Percentiles rank a stretch among this genome's conserved stretches.
Evolutionary conservation across 2,329 filamentous ascomycete species (phyloP).

Genomic region (Cercospora sp.): DNA sequence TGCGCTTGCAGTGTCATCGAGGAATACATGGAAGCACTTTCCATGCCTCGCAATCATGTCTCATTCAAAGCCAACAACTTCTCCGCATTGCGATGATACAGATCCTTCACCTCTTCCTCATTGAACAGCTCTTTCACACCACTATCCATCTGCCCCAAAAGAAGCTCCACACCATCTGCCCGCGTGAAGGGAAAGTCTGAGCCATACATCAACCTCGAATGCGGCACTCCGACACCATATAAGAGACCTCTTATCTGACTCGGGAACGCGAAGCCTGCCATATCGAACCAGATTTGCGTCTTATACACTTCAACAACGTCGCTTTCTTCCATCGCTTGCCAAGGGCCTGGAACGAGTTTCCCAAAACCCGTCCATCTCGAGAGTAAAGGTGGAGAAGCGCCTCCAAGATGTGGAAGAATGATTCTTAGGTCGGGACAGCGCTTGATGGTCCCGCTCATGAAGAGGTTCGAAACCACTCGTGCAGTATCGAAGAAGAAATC

Average conservation of each 20-base stretch:
- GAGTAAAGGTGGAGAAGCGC: slow-evolving; percentile 48
- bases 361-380: slow-evolving; percentile 47
- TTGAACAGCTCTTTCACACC: slow-evolving; percentile 44
- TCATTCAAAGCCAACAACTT: slow-evolving; percentile 21
- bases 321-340: slow-evolving; percentile 31
- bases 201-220: slow-evolving; percentile 53
- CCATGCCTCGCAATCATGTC: not conserved
- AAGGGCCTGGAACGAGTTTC: slow-evolving; percentile 41
- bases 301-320: slow-evolving; percentile 39
- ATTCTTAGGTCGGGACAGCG: slow-evolving; percentile 50
- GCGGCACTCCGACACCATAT: slow-evolving; percentile 41
- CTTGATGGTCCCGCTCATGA: slow-evolving; percentile 50
- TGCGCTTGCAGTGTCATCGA: too few relatives aligned
- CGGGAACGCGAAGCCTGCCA: slow-evolving; percentile 55
- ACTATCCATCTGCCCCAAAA: slow-evolving; percentile 46
- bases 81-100: slow-evolving; percentile 45
- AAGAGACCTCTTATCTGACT: slow-evolving; percentile 52
- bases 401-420: slow-evolving; percentile 53
- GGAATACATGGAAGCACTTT: too few relatives aligned
- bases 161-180: slow-evolving; percentile 38
- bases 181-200: slow-evolving; percentile 55
- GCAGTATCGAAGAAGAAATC: slow-evolving; percentile 58
- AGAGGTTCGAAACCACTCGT: slow-evolving; percentile 51
- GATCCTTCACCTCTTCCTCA: slow-evolving; percentile 38
- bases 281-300: slow-evolving; percentile 53